Evolutionary conservation across 2,329 filamentous ascomycete genomes (phyloP), one percentile per base, ranked within the genome.

Genomic region (Parafenestella ontariensis): DNA sequence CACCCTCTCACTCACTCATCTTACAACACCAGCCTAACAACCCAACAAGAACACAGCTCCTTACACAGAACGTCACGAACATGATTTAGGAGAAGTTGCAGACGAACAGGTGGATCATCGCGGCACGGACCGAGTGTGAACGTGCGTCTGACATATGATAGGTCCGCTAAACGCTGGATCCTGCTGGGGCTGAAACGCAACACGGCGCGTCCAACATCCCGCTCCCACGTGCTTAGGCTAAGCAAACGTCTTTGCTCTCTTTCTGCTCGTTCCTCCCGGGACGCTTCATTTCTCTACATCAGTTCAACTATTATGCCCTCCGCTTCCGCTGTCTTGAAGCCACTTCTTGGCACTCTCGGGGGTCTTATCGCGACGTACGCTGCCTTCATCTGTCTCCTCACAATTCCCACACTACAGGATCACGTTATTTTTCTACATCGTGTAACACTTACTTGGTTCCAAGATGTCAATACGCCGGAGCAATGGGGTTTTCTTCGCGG

Each of bases 361-460:
- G 59, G 60, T 3, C 43, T 68, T 7, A 36, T 65, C 8, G 65
- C 59, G 15, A 26, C 61, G 18, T 83, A 83, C 56, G 67, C 76
- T n/a, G 66, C 62, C 11, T 76, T 83, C 31, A 69, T 84, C 1
- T 75, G 75, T 1, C 72, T 83, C 2, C 76, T 84, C 37, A 80
- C 79, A 0, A 70, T 79, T 15, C 75, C 79, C 9, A 75, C 65
- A 18, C 72, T 86, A 29, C 84, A 87, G 69, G 76, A 78, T 17
- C 82, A 87, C 59, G 81, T 80, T 24, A 81, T 87, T 21, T 87
- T 86, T 61, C 77, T 87, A 1, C 79, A 87, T 61, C 72, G 75
- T 2, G 71, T 85, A 6, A 80, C 79, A 5, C 76, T 84, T 66
- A 85, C 83, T 15, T 85, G 83, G 82, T 81, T 79, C 59, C 79